Evolutionary conservation across 1,284 basidiomycete genomes (phyloP).

Genomic region (Cystobasidiaceae sp.): DNA sequence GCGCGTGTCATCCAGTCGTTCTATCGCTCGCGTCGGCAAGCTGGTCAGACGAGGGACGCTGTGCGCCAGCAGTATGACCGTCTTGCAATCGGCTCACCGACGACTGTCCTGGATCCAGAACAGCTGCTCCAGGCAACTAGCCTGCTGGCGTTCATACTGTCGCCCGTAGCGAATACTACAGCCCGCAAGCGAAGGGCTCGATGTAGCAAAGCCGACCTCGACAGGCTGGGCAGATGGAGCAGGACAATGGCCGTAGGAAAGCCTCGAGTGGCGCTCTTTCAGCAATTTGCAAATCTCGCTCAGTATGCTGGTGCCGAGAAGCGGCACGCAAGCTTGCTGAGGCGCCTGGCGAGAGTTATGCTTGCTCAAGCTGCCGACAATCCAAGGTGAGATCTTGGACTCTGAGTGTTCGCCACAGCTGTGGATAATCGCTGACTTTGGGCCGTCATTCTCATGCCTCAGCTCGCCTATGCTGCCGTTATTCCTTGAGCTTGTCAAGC

Average conservation of each 20-base stretch:
- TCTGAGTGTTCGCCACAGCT: slow-evolving; percentile 42
- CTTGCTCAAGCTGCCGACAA: slow-evolving; percentile 53
- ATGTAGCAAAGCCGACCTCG: slow-evolving; percentile 34
- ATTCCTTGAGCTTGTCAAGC: slow-evolving; percentile 39
- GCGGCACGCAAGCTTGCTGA: slow-evolving; percentile 59
- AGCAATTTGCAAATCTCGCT: slow-evolving; percentile 46
- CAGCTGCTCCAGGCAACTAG: slow-evolving; percentile 30
- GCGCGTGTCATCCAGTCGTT: slow-evolving; percentile 53
- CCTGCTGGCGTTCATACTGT: slow-evolving; percentile 33
- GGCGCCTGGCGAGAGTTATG: slow-evolving; percentile 53
- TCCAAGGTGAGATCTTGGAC: slow-evolving; percentile 53
- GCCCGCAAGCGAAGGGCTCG: neutral
- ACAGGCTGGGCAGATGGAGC: slow-evolving; percentile 55
- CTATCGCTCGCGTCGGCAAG: slow-evolving; percentile 51
- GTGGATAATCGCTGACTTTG: neutral
- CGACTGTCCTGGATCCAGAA: neutral
- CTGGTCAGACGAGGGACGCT: slow-evolving; percentile 49
- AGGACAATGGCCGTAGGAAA: slow-evolving; percentile 44
- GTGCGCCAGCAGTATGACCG: slow-evolving; percentile 52
- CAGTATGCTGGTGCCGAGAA: slow-evolving; percentile 41
- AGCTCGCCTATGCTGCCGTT: slow-evolving; percentile 44
- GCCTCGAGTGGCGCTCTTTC: slow-evolving; percentile 50
- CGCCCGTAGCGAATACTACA: slow-evolving; percentile 14
- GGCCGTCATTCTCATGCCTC: slow-evolving; percentile 37
- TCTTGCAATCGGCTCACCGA: slow-evolving; percentile 40